Conservation (phyloP, 345 rosid species). For the Aethionema arabicum region DNA sequence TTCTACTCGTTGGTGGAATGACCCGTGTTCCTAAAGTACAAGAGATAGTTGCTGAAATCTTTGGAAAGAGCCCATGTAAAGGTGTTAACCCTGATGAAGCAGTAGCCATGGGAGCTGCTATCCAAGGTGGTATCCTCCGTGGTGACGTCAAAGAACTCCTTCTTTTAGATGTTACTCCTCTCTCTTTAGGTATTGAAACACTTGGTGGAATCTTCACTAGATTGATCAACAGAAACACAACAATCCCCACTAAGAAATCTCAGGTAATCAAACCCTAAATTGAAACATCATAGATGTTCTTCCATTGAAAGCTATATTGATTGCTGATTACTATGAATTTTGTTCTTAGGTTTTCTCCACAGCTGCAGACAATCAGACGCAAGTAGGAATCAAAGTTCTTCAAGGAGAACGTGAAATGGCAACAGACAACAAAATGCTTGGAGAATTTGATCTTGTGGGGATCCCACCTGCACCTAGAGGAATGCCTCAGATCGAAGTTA, state of each 20-base stretch:
- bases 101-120: conserved; percentile 51
- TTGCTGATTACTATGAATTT: conserved; percentile 7
- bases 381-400: conserved; percentile 48
- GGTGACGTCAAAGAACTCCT: conserved; percentile 54
- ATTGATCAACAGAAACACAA: conserved; percentile 51
- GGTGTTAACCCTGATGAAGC: conserved; percentile 53
- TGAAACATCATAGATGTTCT: not conserved
- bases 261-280: conserved; percentile 37
- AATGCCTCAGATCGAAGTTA: conserved; percentile 49
- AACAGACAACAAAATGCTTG: conserved; percentile 48
- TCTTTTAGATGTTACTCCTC: conserved; percentile 46
- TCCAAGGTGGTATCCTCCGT: conserved; percentile 50
- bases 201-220: conserved; percentile 55
- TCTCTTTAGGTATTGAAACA: conserved; percentile 55
- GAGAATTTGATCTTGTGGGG: conserved; percentile 49
- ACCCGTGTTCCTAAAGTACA: conserved; percentile 57
- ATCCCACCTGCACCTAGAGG: conserved; percentile 51
- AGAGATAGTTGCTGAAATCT: conserved; percentile 44
- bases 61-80: conserved; percentile 48
- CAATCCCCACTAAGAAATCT: conserved; percentile 59
- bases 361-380: conserved; percentile 49
- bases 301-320: not conserved
- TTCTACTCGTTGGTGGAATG: conserved; percentile 54
- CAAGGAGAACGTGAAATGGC: conserved; percentile 57
- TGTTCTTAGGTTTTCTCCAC: conserved; percentile 47